phyloP scores from a whole-genome alignment of 2,329 filamentous ascomycete species.

The Blastomyces gilchristii region DNA sequence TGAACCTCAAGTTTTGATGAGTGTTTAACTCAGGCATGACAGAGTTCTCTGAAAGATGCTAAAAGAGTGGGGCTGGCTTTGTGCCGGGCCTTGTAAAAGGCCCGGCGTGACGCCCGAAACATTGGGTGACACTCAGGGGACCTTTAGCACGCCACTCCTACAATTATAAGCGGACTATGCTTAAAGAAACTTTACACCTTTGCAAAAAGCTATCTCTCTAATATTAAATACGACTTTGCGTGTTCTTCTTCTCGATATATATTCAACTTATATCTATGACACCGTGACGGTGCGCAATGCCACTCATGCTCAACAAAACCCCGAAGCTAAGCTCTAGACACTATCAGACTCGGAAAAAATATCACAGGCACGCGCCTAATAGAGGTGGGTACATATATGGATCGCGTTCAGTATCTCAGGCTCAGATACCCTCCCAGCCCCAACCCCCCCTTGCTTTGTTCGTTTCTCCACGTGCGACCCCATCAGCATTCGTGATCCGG shows the following conservation, averaged over 20 bases:
- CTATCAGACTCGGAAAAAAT: background rate
- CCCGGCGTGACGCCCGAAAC: too few species aligned
- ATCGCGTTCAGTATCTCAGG: background rate
- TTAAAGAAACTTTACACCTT: too few species aligned
- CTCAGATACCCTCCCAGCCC: background rate
- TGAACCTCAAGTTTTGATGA: background rate
- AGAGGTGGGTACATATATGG: background rate
- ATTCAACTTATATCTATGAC: background rate
- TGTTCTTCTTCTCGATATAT: background rate
- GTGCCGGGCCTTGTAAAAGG: background rate
- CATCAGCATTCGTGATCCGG: background rate
- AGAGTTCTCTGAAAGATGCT: background rate
- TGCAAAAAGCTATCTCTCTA: background rate
- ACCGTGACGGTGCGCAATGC: too few species aligned
- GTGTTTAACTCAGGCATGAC: background rate
- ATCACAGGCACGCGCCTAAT: background rate
- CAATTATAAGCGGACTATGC: background rate
- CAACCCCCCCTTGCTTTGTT: background rate
- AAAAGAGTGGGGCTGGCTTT: background rate
- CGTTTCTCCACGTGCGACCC: background rate
- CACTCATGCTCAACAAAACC: background rate
- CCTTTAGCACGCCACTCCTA: background rate
- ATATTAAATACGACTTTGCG: background rate
- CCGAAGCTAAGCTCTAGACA: background rate
- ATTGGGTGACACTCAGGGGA: too few species aligned